phyloP scores from a whole-genome alignment of 1,284 basidiomycete species.

The Thecaphora frezii region DNA sequence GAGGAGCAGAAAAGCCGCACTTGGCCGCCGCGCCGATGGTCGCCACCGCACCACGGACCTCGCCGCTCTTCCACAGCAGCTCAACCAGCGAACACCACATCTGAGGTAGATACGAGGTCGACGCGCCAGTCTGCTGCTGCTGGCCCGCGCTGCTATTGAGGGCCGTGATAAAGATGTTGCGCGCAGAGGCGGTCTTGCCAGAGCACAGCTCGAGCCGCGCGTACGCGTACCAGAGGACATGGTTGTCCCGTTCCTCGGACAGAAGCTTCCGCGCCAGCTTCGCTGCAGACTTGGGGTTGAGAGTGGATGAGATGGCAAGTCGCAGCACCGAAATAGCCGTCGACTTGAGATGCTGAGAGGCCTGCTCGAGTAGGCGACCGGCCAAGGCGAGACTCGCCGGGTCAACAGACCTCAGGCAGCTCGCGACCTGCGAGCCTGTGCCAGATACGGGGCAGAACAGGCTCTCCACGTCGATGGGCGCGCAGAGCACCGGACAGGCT shows the following conservation, averaged over 20 bases:
- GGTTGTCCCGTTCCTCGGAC: neutral
- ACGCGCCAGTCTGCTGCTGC: neutral
- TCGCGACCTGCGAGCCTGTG: neutral
- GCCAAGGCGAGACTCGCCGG: neutral
- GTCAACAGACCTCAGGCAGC: neutral
- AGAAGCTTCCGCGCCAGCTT: slow-evolving; percentile 5
- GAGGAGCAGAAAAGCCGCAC: neutral
- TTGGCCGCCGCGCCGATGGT: neutral
- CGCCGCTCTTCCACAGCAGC: neutral
- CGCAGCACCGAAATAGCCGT: neutral
- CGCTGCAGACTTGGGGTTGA: neutral
- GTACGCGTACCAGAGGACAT: slow-evolving; percentile 6
- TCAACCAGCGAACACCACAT: neutral
- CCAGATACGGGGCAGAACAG: neutral
- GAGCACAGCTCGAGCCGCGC: neutral
- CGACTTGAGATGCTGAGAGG: neutral
- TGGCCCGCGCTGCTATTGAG: neutral
- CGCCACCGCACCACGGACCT: neutral
- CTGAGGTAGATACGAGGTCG: neutral
- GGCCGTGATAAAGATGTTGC: neutral
- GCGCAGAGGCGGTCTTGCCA: neutral
- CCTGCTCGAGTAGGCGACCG: neutral
- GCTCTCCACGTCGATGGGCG: neutral
- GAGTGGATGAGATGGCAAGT: neutral
- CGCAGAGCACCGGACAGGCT: neutral